A percentile compares a stretch with the other conserved stretches of the same genome.
phyloP scores from a whole-genome alignment of 2,329 filamentous ascomycete genomes.

The Podosphaera xanthii region DNA sequence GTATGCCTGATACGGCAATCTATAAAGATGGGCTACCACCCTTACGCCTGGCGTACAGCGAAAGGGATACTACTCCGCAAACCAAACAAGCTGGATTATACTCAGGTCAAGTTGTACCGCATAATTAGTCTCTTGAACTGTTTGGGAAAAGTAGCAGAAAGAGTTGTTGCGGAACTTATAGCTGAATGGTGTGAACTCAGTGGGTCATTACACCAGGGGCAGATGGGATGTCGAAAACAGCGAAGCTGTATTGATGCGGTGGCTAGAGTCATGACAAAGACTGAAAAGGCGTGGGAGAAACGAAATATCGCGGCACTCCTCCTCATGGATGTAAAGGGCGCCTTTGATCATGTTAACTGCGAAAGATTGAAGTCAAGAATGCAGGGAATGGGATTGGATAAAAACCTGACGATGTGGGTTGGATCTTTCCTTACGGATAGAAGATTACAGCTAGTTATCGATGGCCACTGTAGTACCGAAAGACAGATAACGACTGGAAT shows the following conservation, averaged over 20 bases:
- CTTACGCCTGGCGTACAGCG: not conserved
- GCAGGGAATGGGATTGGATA: not conserved
- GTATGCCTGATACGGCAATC: not conserved
- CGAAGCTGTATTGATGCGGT: not conserved
- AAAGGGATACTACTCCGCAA: not conserved
- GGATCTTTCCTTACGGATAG: not conserved
- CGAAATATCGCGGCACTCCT: not conserved
- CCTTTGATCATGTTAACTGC: not conserved
- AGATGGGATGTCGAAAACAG: not conserved
- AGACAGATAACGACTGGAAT: not conserved
- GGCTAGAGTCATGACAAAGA: not conserved
- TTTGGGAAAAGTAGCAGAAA: not conserved
- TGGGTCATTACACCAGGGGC: not conserved
- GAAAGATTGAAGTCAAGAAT: not conserved
- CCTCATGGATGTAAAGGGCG: not conserved
- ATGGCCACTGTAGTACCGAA: not conserved
- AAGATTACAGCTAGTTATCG: not conserved
- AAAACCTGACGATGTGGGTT: not conserved
- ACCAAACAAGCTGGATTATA: not conserved
- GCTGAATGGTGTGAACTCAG: not conserved
- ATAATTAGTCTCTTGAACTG: not conserved
- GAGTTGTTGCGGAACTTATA: not conserved
- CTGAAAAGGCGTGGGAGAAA: not conserved
- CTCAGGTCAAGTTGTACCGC: not conserved
- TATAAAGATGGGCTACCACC: not conserved